Percentiles rank a stretch among this genome's conserved stretches.
Evolutionary conservation across 2,329 filamentous ascomycete genomes (phyloP).

Genomic region (Penicillium sp.): DNA sequence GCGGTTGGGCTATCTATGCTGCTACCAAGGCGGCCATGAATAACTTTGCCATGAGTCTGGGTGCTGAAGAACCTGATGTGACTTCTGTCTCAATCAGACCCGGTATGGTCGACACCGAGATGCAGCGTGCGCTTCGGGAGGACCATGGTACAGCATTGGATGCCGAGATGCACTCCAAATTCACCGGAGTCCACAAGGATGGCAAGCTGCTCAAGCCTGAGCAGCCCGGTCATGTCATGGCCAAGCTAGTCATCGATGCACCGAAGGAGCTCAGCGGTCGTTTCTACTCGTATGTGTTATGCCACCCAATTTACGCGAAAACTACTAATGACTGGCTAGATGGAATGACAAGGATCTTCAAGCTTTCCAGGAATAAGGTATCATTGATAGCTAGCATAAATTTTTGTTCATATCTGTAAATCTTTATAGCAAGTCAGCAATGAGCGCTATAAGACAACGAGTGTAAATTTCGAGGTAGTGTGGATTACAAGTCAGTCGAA

Average conservation of each 20-base stretch:
- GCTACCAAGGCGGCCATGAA: conserved; percentile 39
- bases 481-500: conserved; percentile 53
- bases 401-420: conserved; percentile 8
- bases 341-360: conserved; percentile 46
- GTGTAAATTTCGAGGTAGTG: conserved; percentile 14
- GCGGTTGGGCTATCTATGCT: conserved; percentile 38
- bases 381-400: conserved; percentile 6
- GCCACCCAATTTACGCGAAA: conserved; percentile 1
- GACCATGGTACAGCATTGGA: conserved; percentile 62
- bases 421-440: conserved; percentile 31
- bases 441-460: conserved; percentile 23
- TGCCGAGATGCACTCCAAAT: conserved; percentile 57
- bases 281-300: conserved; percentile 52
- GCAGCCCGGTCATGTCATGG: conserved; percentile 81
- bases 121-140: conserved; percentile 64
- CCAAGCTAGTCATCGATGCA: conserved; percentile 66
- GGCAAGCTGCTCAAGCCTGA: conserved; percentile 75
- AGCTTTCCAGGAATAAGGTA: conserved; percentile 41
- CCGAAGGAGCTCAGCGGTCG: conserved; percentile 68
- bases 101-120: conserved; percentile 37
- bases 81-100: conserved; percentile 31
- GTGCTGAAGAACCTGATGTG: conserved; percentile 29
- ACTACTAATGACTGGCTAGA: conserved; percentile 33
- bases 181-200: conserved; percentile 64
- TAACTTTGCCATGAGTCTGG: conserved; percentile 30